Percentiles rank a stretch among this genome's conserved stretches.
Evolutionary conservation across 2,329 filamentous ascomycete species (phyloP).

Genomic region (Penicillium nordicum): DNA sequence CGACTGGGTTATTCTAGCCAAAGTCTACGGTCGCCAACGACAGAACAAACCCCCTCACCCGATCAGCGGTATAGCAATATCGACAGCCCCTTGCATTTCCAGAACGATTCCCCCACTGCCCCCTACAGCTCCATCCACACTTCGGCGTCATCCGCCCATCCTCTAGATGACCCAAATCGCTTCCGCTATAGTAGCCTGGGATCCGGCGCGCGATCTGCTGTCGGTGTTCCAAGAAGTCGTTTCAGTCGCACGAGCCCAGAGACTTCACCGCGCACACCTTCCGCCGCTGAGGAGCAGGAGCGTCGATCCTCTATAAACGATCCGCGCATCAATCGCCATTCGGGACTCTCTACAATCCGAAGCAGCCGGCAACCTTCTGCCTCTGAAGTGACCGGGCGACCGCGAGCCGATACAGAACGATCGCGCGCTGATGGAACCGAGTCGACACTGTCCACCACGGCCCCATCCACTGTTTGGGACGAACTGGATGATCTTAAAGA

Average conservation of each 20-base stretch:
- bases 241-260: constrained; percentile 38
- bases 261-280: constrained; percentile 30
- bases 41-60: constrained; percentile 37
- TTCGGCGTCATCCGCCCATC: constrained; percentile 37
- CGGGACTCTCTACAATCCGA: constrained; percentile 35
- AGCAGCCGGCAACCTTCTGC: constrained; percentile 36
- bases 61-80: constrained; percentile 35
- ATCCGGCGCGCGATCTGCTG: constrained; percentile 35
- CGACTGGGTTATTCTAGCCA: constrained; percentile 37
- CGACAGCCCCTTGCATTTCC: constrained; percentile 36
- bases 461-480: constrained; percentile 94
- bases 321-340: constrained; percentile 33
- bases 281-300: constrained; percentile 29
- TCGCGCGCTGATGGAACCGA: constrained; percentile 64
- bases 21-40: constrained; percentile 34
- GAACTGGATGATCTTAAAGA: constrained; percentile 94
- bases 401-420: constrained; percentile 33
- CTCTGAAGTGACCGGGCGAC: constrained; percentile 36
- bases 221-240: constrained; percentile 37
- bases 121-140: constrained; percentile 28
- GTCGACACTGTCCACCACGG: constrained; percentile 82
- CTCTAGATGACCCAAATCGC: constrained; percentile 38
- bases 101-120: constrained; percentile 31
- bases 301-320: constrained; percentile 35
- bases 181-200: constrained; percentile 33